These are phyloP conservation scores for Laburnicola sp. DNA, from an alignment of 2,329 filamentous ascomycete genomes.

Conservation along the genomic window DNA sequence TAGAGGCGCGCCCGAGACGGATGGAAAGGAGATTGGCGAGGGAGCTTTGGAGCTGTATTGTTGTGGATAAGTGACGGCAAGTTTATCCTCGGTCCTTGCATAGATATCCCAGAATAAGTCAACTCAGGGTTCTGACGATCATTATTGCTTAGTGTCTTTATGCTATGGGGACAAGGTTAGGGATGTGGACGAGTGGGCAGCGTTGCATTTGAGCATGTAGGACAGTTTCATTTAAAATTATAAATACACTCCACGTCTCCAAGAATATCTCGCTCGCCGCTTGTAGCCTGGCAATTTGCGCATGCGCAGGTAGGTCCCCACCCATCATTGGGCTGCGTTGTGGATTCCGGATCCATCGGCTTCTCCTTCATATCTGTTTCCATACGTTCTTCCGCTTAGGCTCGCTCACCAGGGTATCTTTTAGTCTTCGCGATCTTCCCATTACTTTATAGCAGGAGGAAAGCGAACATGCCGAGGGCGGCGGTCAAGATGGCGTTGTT, in stretches of 20 bases:
- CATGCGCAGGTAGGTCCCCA: neutral
- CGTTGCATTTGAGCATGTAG: too few relatives aligned
- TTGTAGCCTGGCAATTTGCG: neutral
- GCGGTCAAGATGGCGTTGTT: constrained; percentile 18
- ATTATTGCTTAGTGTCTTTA: too few relatives aligned
- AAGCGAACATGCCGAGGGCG: constrained; percentile 22
- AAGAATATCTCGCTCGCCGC: constrained; percentile 11
- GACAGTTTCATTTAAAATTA: constrained; percentile 11
- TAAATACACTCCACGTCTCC: constrained; percentile 15
- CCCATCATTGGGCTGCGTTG: constrained; percentile 9
- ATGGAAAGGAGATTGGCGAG: constrained; percentile 18
- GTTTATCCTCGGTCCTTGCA: too few relatives aligned
- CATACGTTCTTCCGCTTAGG: neutral
- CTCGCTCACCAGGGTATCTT: constrained; percentile 5
- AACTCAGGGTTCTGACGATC: too few relatives aligned
- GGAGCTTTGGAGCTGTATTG: constrained; percentile 30
- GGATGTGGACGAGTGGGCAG: too few relatives aligned
- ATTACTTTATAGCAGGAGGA: constrained; percentile 22
- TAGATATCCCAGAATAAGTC: too few relatives aligned
- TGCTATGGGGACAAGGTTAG: too few relatives aligned
- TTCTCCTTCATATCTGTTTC: neutral
- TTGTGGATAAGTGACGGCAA: constrained; percentile 19
- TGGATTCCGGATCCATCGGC: constrained; percentile 23
- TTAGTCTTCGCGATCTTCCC: neutral
- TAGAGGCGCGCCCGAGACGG: constrained; percentile 18